phyloP scores from a whole-genome alignment of 345 rosid species.

The Capsella bursapastoris region DNA sequence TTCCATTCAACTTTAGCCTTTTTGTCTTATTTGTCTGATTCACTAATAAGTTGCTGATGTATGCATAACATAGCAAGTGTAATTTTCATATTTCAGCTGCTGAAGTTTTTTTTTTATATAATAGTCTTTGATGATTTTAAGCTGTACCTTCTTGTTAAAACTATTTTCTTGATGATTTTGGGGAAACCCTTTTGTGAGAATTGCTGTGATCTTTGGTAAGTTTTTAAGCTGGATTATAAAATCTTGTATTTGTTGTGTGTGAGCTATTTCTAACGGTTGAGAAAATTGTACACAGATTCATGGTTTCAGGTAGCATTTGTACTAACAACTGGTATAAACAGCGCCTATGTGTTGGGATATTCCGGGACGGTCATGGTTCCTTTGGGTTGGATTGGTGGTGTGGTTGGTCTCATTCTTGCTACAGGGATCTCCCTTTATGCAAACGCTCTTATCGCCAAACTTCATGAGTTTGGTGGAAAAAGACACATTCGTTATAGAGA shows the following conservation, averaged over 20 bases:
- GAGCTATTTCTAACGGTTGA: background rate
- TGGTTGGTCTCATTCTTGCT: slow-evolving; percentile 70
- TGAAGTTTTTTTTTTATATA: background rate
- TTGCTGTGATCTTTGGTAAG: background rate
- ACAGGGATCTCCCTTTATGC: slow-evolving; percentile 76
- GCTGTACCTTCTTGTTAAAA: background rate
- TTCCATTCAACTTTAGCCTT: background rate
- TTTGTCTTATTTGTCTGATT: slow-evolving; percentile 23
- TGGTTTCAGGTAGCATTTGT: slow-evolving; percentile 88
- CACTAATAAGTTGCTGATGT: slow-evolving; percentile 12
- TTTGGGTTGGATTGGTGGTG: slow-evolving; percentile 86
- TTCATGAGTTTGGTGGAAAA: slow-evolving; percentile 84
- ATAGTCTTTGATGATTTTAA: background rate
- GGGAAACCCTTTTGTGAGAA: background rate
- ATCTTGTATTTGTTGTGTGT: background rate
- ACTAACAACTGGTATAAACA: slow-evolving; percentile 82
- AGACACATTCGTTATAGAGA: slow-evolving; percentile 97
- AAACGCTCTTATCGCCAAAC: slow-evolving; percentile 80
- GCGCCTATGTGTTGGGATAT: slow-evolving; percentile 91
- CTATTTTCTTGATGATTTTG: background rate
- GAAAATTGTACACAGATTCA: slow-evolving; percentile 59
- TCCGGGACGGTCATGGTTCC: slow-evolving; percentile 90
- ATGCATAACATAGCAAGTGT: slow-evolving; percentile 18
- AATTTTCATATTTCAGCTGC: slow-evolving; percentile 10
- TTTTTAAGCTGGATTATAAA: no score